Base-by-base conservation (phyloP, 129 eudicot genomes). In the Artemisia annua region DNA sequence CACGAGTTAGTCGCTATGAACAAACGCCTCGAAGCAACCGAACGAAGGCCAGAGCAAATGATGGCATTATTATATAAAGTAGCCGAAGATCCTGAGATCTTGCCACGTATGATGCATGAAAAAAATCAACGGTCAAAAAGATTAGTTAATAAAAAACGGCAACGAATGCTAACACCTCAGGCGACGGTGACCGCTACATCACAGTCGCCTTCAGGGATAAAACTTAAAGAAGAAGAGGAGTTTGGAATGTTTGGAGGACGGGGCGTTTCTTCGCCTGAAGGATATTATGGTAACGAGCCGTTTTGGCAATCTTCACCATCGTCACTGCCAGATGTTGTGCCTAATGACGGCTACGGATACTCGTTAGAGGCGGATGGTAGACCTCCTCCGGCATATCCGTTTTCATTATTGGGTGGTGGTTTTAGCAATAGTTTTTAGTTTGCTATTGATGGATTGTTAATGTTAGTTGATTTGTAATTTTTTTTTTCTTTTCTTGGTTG, bases 21-120 rank as follows among this genome's bases (percentile, higher is more conserved):
- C 75, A 84, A 75, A 52, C 70, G 97, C 58, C 54, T 91, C 2
- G 91, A 91, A 72, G 90, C 92, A n/a, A 88, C 97, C 7, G 92
- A 91, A 82, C 72, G 81, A 43, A 74, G 96, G 43, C 97, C 97
- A 1, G 88, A 86, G 28, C 97, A 91, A 63, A 88, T 91, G 92
- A 86, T 91, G 97, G 75, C 88, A 55, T 91, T 91, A 65, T 44
- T 88, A 32, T 80, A 69, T 71, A 91, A 82, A 75, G 85, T 91
- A 1, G 92, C 82, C 2, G 84, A 91, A 13, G 96, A 91, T 35
- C 97, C 97, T 6, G 87, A 88, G 46, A 84, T 91, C 35, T 28
- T 88, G 51, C 85, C 96, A 1, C 84, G 87, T 5, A 83, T 86
- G 82, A 73, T 86, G 82, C 62, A 70, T 13, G 87, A 91, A 59